Base-by-base conservation (phyloP, 805 yeast genomes). In the Myxozyma sirexii region DNA sequence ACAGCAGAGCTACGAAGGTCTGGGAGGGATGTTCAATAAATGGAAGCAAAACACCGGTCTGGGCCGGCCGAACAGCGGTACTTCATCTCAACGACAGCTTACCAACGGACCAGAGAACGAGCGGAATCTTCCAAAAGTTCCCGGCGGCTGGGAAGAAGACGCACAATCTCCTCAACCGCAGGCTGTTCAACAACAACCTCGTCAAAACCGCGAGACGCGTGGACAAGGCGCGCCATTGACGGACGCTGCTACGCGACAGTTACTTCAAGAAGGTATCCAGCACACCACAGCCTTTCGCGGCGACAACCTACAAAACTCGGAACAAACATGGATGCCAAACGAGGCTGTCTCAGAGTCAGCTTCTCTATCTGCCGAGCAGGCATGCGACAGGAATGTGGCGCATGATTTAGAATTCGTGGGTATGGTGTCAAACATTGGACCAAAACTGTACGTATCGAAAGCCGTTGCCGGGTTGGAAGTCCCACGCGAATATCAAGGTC, bases 341-440 rank as follows among this genome's bases (percentile, higher is more conserved):
- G 49, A 48, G 15, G 64, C 42, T 19, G 58, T 51, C n/a, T n/a
- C 60, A n/a, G 56, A 43, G 23, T 42, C 57, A 10, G 65, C 57
- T 3, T 23, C 45, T 19, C 50, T 45, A 2, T 41, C 64, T 5
- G 63, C 62, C 1, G 59, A 61, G 50, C 50, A 53, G 26, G 41
- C 54, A 57, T 62, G 66, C 29, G 66, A 62, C 39, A 31, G 56
- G 6, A 56, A 53, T 23, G 59, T 54, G 4, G 66, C 66, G 33
- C 66, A 62, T 46, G 56, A 62, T 48, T 17, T 62, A 23, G 46
- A 51, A 24, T 60, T 26, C 29, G 19, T 47, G 23, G 64, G 61
- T 1, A 35, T 42, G 45, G 59, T 50, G 4, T 38, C 62, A 13
- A 33, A 27, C 12, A 33, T 39, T 17, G 63, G 66, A 13, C 60